These are phyloP conservation scores for Leccinum angustisporum DNA, from an alignment of 1,284 basidiomycete species.

Conservation along the genomic window DNA sequence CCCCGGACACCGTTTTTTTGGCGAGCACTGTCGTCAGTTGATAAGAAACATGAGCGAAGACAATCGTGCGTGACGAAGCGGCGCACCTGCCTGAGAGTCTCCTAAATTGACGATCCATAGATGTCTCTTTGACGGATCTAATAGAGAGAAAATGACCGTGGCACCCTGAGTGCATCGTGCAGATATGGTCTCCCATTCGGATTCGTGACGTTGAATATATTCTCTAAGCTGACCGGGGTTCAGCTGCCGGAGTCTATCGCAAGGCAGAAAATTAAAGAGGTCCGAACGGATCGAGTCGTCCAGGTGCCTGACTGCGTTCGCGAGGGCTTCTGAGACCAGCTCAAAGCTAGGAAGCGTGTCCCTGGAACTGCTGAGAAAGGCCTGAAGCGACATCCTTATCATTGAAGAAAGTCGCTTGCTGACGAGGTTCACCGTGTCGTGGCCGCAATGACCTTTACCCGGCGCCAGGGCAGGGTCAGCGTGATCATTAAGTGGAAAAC, in stretches of 20 bases:
- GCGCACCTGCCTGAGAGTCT: constrained; percentile 60
- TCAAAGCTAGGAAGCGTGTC: constrained; percentile 34
- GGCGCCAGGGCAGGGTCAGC: constrained; percentile 12
- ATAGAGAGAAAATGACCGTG: constrained; percentile 58
- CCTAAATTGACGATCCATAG: constrained; percentile 70
- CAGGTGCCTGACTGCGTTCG: constrained; percentile 41
- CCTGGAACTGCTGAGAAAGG: constrained; percentile 35
- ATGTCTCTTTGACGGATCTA: constrained; percentile 50
- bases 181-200: constrained; percentile 33
- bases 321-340: constrained; percentile 44
- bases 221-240: constrained; percentile 26
- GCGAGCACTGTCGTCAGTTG: constrained; percentile 44
- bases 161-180: constrained; percentile 57
- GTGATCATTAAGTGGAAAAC: constrained; percentile 1
- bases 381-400: constrained; percentile 44
- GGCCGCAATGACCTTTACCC: constrained; percentile 56
- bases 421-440: constrained; percentile 56
- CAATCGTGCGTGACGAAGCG: not conserved
- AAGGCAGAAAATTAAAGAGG: constrained; percentile 47
- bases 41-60: constrained; percentile 13
- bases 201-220: constrained; percentile 24
- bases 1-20: constrained; percentile 36
- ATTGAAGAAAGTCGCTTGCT: constrained; percentile 45
- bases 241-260: constrained; percentile 30
- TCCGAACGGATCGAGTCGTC: constrained; percentile 45